Evolutionary conservation across 2,329 filamentous ascomycete species (phyloP), one percentile per base, ranked within the genome.

Genomic region (Huntiella decipiens): DNA sequence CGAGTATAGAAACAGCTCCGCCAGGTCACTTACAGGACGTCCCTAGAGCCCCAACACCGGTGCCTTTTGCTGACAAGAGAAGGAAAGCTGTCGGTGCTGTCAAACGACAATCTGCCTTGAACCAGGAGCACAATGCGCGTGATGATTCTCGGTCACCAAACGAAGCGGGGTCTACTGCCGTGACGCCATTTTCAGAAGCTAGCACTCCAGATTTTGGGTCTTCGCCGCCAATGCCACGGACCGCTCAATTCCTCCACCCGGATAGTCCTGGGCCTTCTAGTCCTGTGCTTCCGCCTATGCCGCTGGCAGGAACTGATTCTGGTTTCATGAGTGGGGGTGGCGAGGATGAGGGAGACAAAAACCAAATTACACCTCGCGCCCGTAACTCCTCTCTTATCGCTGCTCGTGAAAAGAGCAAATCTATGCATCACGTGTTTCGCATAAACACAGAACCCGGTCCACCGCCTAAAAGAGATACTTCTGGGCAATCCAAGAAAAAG

Each of bases 191-290:
- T 35, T 70, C 74, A 45, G 72, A 68, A 44, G 68, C 80, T 47
- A 92, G 85, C 44, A 81, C 85, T 3, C 77, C 76, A 42, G 82
- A 84, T 45, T 84, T 96, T 54, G 82, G 82, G 1, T 96, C 91
- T 0, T 96, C 88, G 3, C 88, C 88, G 11, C 91, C 91, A 1
- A 69, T 92, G 1, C 76, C 86, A 51, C 71, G 74, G 52, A 71
- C 71, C 34, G 66, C 68, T 28, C 61, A 67, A 38, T 76, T 67
- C 41, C 19, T 49, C 53, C 63, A 70, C 28, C 66, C 58, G 43
- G 73, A 71, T 2, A 77, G 73, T 49, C 77, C 80, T 4, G 73
- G 75, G 22, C 74, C 79, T 19, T 94, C 87, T 2, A 96, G 88
- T 57, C 91, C 88, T 2, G 70, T 76, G 38, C 67, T 86, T 43